These are phyloP conservation scores for Pseudoneurospora amorphoporcata DNA, from an alignment of 495 filamentous ascomycete species.

Conservation along the genomic window DNA sequence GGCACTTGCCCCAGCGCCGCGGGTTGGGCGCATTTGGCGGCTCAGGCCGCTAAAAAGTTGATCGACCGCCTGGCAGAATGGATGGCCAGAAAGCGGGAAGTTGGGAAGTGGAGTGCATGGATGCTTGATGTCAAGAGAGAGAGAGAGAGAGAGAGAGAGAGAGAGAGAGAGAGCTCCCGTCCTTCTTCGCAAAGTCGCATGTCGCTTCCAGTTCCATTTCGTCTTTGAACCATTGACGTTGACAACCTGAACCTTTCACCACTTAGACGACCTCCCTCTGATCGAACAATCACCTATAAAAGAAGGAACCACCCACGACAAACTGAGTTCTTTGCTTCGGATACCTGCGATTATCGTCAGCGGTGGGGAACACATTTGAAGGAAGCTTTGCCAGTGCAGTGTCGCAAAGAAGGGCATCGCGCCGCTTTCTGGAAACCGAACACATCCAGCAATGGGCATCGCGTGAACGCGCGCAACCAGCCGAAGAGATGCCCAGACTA, in stretches of 20 bases:
- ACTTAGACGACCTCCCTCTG: background rate
- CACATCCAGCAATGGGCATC: background rate
- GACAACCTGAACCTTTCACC: background rate
- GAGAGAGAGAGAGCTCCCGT: background rate
- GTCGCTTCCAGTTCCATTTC: background rate
- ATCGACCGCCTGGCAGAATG: background rate
- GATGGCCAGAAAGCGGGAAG: background rate
- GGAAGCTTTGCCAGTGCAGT: background rate
- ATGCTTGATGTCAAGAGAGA: background rate
- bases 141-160: background rate
- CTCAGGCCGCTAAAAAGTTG: background rate
- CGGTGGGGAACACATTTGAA: background rate
- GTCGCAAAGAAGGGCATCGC: background rate
- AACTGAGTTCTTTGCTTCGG: background rate
- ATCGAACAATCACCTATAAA: background rate
- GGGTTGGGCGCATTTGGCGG: background rate
- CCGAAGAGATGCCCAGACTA: slow-evolving; percentile 18
- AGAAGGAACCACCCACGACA: background rate
- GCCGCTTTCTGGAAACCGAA: background rate
- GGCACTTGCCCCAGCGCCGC: background rate
- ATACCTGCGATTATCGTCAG: background rate
- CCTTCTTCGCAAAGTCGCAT: background rate
- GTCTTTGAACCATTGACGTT: background rate
- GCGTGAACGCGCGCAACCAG: slow-evolving; percentile 9
- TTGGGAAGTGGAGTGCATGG: background rate